A percentile compares a stretch with the other conserved stretches of the same genome.
phyloP scores from a whole-genome alignment of 108 stramenopile species.

The Conticribra guillardii region DNA sequence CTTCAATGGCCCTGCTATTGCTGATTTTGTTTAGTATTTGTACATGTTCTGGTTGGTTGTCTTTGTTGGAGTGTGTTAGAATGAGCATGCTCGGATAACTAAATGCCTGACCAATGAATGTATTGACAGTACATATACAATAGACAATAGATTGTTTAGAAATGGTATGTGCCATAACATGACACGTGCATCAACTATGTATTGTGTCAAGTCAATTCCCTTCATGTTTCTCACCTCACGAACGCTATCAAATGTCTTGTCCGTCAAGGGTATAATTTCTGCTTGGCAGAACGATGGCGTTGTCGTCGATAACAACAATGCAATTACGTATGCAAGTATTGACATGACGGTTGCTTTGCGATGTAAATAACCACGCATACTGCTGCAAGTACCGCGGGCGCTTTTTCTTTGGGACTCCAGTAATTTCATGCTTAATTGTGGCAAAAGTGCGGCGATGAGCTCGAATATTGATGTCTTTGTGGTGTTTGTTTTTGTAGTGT shows the following conservation, averaged over 20 bases:
- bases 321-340: background rate
- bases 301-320: background rate
- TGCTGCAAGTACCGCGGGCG: too few species aligned
- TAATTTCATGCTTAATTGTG: too few species aligned
- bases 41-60: background rate
- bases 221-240: background rate
- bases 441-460: too few species aligned
- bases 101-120: background rate
- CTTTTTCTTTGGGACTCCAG: too few species aligned
- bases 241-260: slow-evolving; percentile 14
- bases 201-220: too few species aligned
- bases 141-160: background rate
- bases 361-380: too few species aligned
- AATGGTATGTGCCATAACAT: too few species aligned
- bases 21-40: background rate
- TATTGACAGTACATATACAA: too few species aligned
- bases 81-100: slow-evolving; percentile 8
- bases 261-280: background rate
- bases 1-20: background rate
- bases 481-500: too few species aligned
- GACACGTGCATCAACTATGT: too few species aligned
- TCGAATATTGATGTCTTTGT: too few species aligned
- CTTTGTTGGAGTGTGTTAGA: background rate
- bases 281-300: background rate
- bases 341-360: too few species aligned